Evolutionary conservation across 768 basidiomycete species (phyloP).

Genomic region (Grammothele lineata): DNA sequence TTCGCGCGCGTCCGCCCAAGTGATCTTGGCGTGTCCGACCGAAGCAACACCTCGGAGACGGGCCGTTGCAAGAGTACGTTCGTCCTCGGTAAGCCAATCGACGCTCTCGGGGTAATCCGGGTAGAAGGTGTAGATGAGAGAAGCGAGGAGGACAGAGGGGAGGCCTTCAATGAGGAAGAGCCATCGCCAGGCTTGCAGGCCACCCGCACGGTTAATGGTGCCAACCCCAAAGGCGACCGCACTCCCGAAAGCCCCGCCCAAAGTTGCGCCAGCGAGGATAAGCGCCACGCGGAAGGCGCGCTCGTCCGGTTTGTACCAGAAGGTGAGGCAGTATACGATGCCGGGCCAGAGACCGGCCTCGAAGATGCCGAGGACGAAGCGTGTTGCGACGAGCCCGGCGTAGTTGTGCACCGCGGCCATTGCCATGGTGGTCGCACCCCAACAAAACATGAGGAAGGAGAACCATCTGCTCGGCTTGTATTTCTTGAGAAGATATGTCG

Average conservation of each 20-base stretch:
- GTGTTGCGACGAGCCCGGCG: constrained; percentile 28
- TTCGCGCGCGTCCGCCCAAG: constrained; percentile 32
- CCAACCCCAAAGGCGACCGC: constrained; percentile 30
- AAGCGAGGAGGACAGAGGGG: constrained; percentile 12
- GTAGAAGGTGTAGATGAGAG: constrained; percentile 7
- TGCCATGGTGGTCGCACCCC: constrained; percentile 36
- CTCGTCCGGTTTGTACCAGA: constrained; percentile 39
- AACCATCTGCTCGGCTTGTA: constrained; percentile 36
- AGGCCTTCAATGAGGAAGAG: constrained; percentile 40
- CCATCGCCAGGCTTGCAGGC: constrained; percentile 28
- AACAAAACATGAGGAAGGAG: constrained; percentile 34
- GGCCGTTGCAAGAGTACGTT: constrained; percentile 32
- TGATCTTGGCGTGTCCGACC: constrained; percentile 31
- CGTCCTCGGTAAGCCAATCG: constrained; percentile 12
- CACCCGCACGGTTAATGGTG: constrained; percentile 23
- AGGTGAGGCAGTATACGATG: constrained; percentile 39
- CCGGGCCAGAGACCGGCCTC: constrained; percentile 43
- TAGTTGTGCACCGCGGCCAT: constrained; percentile 34
- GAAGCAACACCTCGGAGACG: constrained; percentile 37
- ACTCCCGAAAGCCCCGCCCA: constrained; percentile 28
- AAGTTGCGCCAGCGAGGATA: constrained; percentile 28
- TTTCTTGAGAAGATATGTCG: constrained; percentile 35
- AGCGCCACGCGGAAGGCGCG: constrained; percentile 25
- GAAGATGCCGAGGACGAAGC: constrained; percentile 40
- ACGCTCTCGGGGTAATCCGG: constrained; percentile 19